Evolutionary conservation across 768 basidiomycete genomes (phyloP).

Genomic region (Rhizopogon rudus): DNA sequence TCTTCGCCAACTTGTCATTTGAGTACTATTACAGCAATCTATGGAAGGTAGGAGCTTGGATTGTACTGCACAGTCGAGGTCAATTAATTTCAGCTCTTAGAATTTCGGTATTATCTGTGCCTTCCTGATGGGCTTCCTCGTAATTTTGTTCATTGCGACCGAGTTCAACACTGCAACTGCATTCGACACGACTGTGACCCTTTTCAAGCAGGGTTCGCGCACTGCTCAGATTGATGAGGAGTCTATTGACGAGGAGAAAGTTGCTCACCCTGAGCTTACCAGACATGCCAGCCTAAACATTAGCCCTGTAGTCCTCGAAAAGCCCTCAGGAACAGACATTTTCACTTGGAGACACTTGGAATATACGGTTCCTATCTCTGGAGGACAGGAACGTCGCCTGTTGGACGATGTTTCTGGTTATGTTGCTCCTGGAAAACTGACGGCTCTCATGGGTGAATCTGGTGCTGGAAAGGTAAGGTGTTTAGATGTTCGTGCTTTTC

Average conservation of each 20-base stretch:
- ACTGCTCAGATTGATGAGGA: constrained; percentile 15
- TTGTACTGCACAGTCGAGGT: too few species aligned
- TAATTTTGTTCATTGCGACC: constrained; percentile 51
- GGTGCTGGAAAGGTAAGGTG: constrained; percentile 52
- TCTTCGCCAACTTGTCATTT: constrained; percentile 45
- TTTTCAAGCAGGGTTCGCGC: constrained; percentile 60
- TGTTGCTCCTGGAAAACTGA: constrained; percentile 83
- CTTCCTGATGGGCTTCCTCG: constrained; percentile 57
- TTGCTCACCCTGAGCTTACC: background rate
- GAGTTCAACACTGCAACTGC: constrained; percentile 42
- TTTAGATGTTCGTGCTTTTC: background rate
- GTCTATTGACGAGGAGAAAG: constrained; percentile 12
- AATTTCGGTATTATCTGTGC: constrained; percentile 66
- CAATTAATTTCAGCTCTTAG: constrained; percentile 21
- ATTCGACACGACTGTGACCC: constrained; percentile 38
- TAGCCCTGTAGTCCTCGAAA: background rate
- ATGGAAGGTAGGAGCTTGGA: constrained; percentile 33
- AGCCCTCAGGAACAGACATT: constrained; percentile 31
- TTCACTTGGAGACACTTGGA: constrained; percentile 84
- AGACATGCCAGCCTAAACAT: background rate
- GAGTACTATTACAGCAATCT: constrained; percentile 41
- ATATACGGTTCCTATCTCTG: constrained; percentile 69
- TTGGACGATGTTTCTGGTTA: constrained; percentile 77
- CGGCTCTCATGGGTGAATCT: constrained; percentile 85
- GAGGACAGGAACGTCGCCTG: constrained; percentile 48